Evolutionary conservation across 108 stramenopile species (phyloP).

Genomic region (Cyclotella sp.): DNA sequence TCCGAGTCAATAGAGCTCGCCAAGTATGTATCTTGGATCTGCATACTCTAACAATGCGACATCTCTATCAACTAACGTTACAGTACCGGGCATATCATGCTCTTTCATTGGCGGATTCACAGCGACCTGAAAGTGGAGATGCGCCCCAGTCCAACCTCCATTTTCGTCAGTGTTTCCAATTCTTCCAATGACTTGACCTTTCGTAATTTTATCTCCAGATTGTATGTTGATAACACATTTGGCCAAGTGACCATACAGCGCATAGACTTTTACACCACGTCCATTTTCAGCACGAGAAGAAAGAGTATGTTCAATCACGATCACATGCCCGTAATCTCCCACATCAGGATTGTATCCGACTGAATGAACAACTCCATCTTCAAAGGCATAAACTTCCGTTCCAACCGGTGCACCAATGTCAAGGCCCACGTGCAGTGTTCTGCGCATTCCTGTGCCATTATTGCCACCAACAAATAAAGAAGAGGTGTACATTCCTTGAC

Average conservation of each 20-base stretch:
- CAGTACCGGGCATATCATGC: conserved; percentile 86
- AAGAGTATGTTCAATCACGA: conserved; percentile 77
- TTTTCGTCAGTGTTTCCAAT: conserved; percentile 82
- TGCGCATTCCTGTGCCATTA: conserved; percentile 45
- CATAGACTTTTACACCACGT: conserved; percentile 48
- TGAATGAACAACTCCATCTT: conserved; percentile 73
- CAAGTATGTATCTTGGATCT: conserved; percentile 76
- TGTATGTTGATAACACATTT: conserved; percentile 23
- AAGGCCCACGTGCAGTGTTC: conserved; percentile 83
- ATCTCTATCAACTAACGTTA: conserved; percentile 57
- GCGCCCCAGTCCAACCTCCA: conserved; percentile 82
- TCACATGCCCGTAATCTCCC: conserved; percentile 86
- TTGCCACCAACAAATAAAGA: conserved; percentile 56
- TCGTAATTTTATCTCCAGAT: conserved; percentile 40
- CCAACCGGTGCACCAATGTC: conserved; percentile 82
- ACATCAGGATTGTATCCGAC: conserved; percentile 78
- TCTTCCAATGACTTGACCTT: conserved; percentile 63
- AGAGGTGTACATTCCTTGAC: conserved; percentile 68
- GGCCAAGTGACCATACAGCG: conserved; percentile 83
- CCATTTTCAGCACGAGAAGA: background rate
- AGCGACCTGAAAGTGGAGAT: conserved; percentile 78
- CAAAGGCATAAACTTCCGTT: conserved; percentile 74
- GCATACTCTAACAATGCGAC: conserved; percentile 65
- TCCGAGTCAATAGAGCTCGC: conserved; percentile 60
- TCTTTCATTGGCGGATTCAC: conserved; percentile 52